Base-by-base conservation (phyloP, 2,329 filamentous ascomycete species). In the Botrytis fragariae region DNA sequence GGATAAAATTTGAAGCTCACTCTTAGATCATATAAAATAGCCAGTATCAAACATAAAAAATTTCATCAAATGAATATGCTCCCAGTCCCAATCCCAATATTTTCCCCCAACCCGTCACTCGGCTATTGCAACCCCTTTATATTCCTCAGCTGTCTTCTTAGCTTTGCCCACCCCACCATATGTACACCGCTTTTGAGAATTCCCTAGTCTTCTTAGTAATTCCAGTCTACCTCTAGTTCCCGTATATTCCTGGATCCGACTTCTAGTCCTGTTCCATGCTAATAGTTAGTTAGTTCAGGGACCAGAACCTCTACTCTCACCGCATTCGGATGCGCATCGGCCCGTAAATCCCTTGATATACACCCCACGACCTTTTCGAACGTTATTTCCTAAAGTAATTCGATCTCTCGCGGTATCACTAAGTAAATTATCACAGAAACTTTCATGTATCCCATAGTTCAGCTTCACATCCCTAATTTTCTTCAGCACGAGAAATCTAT, bases 351-450 rank as follows among this genome's bases (percentile, higher is more conserved):
- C 14, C 14, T 57, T 29, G n/a, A 18, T 18, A 57, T 18, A 57
- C 7, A 18, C n/a, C 7, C 0, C 7, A 25, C 4, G 9, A 16
- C 4, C 14, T 9, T 42, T 29, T 32, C n/a, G 20, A 44, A 22
- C 3, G 37, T 44, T 10, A 20, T 29, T 18, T 10, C 39, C 8
- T 42, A 3, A 20, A 12, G 37, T n/a, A 1, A 42, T 29, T 5
- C 9, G 8, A 20, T n/a, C 16, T 29, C 25, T 44, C 3, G 29
- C n/a, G 1, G 18, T 1, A 57, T 2, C 18, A 9, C n/a, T n/a
- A 29, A 16, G 8, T 16, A 8, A 0, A 8, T 7, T 7, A 1
- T 16, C 25, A n/a, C 14, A 29, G 12, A 5, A 0, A 12, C 16
- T 51, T 16, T 54, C 48, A 7, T n/a, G 25, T 54, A 29, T n/a